These are phyloP conservation scores for Chloris gayana DNA, from an alignment of 176 grass and related monocot genomes.

Conservation along the genomic window DNA sequence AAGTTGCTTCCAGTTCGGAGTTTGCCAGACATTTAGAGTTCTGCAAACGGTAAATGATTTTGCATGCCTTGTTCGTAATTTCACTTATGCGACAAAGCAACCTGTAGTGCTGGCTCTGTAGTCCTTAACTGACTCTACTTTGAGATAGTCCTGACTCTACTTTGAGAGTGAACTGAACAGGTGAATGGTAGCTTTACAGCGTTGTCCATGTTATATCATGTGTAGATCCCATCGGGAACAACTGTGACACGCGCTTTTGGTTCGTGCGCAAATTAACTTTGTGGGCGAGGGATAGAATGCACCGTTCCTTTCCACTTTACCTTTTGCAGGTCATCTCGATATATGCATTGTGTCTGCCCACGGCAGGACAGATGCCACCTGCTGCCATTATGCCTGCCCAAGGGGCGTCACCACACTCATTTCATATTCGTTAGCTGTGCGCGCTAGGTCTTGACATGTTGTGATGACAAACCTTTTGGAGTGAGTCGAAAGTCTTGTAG, in stretches of 20 bases:
- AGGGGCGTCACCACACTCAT: constrained; percentile 27
- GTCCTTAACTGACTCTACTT: background rate
- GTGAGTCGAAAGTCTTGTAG: background rate
- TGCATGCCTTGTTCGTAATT: background rate
- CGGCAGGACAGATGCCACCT: constrained; percentile 38
- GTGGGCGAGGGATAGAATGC: constrained; percentile 1
- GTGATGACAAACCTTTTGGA: background rate
- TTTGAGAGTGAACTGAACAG: constrained; percentile 20
- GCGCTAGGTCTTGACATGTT: constrained; percentile 51
- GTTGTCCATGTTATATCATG: constrained; percentile 34
- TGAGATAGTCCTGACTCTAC: too few species aligned
- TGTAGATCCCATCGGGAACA: constrained; percentile 28
- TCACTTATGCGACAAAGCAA: background rate
- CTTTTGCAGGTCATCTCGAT: constrained; percentile 39
- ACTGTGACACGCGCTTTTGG: constrained; percentile 20
- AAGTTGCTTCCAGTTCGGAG: background rate
- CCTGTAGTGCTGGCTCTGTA: background rate
- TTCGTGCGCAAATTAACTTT: constrained; percentile 32
- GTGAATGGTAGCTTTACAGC: constrained; percentile 41
- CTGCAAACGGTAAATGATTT: background rate
- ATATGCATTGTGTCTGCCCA: constrained; percentile 32
- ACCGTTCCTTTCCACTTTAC: background rate
- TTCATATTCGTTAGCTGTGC: constrained; percentile 21
- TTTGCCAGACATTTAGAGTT: constrained; percentile 20
- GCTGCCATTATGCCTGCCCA: constrained; percentile 52